Base-by-base conservation (phyloP, 2,329 filamentous ascomycete species). In the Aspergillus piperis region DNA sequence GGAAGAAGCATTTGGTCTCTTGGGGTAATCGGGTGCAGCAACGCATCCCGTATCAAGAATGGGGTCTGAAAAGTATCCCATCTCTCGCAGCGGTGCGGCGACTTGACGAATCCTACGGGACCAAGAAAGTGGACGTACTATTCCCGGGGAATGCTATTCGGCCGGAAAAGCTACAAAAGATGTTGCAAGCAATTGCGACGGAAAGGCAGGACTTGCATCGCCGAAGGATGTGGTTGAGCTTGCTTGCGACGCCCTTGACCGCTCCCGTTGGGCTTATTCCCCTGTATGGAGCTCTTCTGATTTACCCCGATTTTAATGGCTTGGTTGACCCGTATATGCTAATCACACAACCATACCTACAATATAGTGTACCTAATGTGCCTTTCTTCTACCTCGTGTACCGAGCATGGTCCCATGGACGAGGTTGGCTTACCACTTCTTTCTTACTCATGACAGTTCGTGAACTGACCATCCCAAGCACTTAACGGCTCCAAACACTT, bases 341-440 rank as follows among this genome's bases (percentile, higher is more conserved):
- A 55, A 68, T 39, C 10, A 41, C 15, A 21, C 30, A n/a, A 10
- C 44, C n/a, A 47, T 41, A 66, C 38, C 62, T 60, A 7, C 3
- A 13, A 55, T 30, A 11, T 54, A 96, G 91, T 63, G 84, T 97
- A 64, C 93, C 94, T 38, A 97, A 99, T 73, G 82, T 99, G 11
- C 95, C 95, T 17, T 98, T 98, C 82, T 98, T 98, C 81, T 99
- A 98, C 76, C 85, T 98, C 42, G 86, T 86, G 17, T 99, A 96
- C 80, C 86, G 95, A 65, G 80, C 92, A 25, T 98, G 90, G 89
- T 96, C 91, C 19, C 92, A 96, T 77, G 96, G 90, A 87, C 86
- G 89, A 77, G 82, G 82, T 83, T 63, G 61, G 75, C 69, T 65
- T 73, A n/a, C 13, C 54, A 32, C 32, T 27, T 25, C 17, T 30